Evolutionary conservation across 2,329 filamentous ascomycete species (phyloP), one percentile per base, ranked within the genome.

Genomic region (Scedosporium dehoogii): DNA sequence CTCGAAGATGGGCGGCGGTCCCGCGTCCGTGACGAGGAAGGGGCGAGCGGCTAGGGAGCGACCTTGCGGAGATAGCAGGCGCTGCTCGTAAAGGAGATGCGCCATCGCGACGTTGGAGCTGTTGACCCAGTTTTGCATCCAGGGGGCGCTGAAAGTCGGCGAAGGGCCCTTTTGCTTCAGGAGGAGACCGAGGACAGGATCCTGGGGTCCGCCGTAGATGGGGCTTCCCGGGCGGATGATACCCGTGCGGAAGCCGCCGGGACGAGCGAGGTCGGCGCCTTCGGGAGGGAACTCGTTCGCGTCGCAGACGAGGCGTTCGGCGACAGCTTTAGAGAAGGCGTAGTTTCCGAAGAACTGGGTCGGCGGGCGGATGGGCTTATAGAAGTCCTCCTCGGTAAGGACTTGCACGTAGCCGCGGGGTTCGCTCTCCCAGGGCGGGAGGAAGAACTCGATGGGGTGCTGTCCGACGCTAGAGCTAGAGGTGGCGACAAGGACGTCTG

Each of bases 61-160:
- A 3, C 65, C 70, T 55, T 75, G 71, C 18, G 72, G 70, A 25
- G 74, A 70, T 33, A 81, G 65, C 1, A 85, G 74, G 5, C 78
- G 78, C 18, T 76, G 75, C 69, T 84, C 81, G 69, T 81, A 80
- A 25, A 77, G 72, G 3, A 84, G 72, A 66, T 85, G 81, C 4
- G 77, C 81, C 18, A 83, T 70, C 9, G 81, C 79, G 64, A 82
- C 78, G 69, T 85, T 84, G 61, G 78, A 76, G 4, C 74, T 75
- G 64, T 78, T 73, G 57, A 81, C 77, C 67, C 79, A 81, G 69
- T 77, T 79, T 67, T 83, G 80, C 27, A 81, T 71, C 29, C 78
- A 70, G 16, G 75, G 73, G 4, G 69, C 67, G 27, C 76, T 73
- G 75, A 79, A 83, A 55, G 75, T 78, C 2, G 74, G 73, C 48